Evolutionary conservation across 306 rosid genomes (phyloP), one percentile per base, ranked within the genome.

Genomic region (Prunus davidiana): DNA sequence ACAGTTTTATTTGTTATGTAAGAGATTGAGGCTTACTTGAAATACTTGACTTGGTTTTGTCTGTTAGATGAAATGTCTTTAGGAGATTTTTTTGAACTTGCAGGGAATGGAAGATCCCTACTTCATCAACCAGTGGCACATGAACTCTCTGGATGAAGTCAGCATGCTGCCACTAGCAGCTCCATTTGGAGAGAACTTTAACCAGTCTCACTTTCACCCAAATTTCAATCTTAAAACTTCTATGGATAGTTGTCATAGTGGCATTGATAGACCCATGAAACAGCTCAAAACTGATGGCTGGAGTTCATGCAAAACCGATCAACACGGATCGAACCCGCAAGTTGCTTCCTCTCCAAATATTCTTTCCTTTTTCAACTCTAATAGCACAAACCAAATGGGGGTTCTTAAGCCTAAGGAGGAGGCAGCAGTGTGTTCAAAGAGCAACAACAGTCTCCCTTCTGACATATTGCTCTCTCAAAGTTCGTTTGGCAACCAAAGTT

Each of bases 51-150:
- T 25, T 11, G 3, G 34, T 25, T 62, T 18, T 18, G 5, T 71
- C 12, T 63, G 43, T 38, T 64, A 2, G 6, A 19, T 73, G 45
- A 45, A 58, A 73, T 58, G 6, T 15, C 67, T 55, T 25, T 19
- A 38, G 28, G 75, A 69, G 55, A 5, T 24, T 55, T 10, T 14
- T 38, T 38, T 38, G 43, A 70, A 30, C 45, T 67, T 81, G 69
- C 83, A 90, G 97, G 93, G 87, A 73, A 80, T 91, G 80, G 93
- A 88, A 76, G 97, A 90, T 78, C 86, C 86, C 63, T 77, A 63
- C 79, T 85, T 84, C 73, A 83, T 82, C 28, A 84, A 86, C 43
- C 92, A 88, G 51, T 89, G 92, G 96, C 87, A 85, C 75, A 76
- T 86, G 80, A 81, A 69, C 87, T 84, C 88, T 58, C 76, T 82